A percentile compares a stretch with the other conserved stretches of the same genome.
phyloP scores from a whole-genome alignment of 1,284 basidiomycete species.

The Rhodotorula sp. region DNA sequence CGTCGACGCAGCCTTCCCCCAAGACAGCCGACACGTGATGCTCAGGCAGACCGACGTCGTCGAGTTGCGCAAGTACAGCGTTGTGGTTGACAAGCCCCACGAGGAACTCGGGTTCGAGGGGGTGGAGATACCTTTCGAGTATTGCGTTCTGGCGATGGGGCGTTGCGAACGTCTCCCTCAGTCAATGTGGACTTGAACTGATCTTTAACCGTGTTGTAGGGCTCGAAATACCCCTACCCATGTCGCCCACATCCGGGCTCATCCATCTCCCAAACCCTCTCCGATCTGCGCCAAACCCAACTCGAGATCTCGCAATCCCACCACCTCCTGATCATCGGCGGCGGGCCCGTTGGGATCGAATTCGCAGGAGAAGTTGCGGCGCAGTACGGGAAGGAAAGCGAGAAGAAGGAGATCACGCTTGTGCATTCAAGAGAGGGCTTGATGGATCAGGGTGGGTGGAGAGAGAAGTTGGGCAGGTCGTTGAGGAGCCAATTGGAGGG shows the following conservation, averaged over 20 bases:
- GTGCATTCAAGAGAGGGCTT: slow-evolving; percentile 39
- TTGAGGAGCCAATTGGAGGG: slow-evolving; percentile 45
- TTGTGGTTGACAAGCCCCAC: slow-evolving; percentile 47
- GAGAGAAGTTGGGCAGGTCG: slow-evolving; percentile 33
- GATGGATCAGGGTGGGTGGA: slow-evolving; percentile 27
- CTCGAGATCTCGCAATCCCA: slow-evolving; percentile 44
- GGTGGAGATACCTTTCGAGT: slow-evolving; percentile 47
- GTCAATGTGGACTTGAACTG: too few relatives aligned
- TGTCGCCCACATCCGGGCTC: slow-evolving; percentile 18
- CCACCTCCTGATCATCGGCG: slow-evolving; percentile 51
- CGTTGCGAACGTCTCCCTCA: too few relatives aligned
- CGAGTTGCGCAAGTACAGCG: slow-evolving; percentile 46
- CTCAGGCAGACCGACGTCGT: slow-evolving; percentile 45
- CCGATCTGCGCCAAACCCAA: slow-evolving; percentile 17
- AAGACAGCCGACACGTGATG: slow-evolving; percentile 42
- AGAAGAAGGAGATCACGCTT: slow-evolving; percentile 47
- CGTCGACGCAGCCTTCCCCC: slow-evolving; percentile 47
- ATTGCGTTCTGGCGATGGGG: slow-evolving; percentile 35
- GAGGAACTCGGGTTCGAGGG: slow-evolving; percentile 15
- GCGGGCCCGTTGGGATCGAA: slow-evolving; percentile 55
- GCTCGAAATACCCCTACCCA: slow-evolving; percentile 32
- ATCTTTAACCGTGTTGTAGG: slow-evolving; percentile 2
- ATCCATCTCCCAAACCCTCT: slow-evolving; percentile 15
- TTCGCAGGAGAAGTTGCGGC: slow-evolving; percentile 48
- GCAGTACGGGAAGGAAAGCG: slow-evolving; percentile 30